A percentile compares a stretch with the other conserved stretches of the same genome.
phyloP scores from a whole-genome alignment of 139 green algal species.

The Chlamydomonas sp. region DNA sequence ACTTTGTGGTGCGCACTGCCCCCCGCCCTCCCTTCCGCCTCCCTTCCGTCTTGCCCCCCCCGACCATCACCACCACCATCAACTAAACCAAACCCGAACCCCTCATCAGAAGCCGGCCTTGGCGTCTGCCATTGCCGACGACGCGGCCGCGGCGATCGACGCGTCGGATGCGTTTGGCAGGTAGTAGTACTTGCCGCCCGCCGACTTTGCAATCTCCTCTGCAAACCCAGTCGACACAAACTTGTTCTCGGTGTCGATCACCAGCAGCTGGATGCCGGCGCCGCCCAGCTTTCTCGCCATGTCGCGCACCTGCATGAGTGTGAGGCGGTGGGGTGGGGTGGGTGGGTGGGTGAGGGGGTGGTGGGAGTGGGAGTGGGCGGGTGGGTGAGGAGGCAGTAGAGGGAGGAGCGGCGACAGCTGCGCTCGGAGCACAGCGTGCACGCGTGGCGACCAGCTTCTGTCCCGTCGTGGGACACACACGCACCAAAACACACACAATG shows the following conservation, averaged over 20 bases:
- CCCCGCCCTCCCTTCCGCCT: no score
- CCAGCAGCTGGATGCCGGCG: slow-evolving; percentile 81
- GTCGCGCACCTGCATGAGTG: slow-evolving; percentile 68
- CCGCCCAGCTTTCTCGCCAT: slow-evolving; percentile 78
- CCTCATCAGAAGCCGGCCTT: slow-evolving; percentile 47
- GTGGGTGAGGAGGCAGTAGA: neutral
- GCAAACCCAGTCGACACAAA: slow-evolving; percentile 99
- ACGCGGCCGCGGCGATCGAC: slow-evolving; percentile 80
- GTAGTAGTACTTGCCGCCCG: slow-evolving; percentile 87
- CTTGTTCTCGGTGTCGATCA: slow-evolving; percentile 99
- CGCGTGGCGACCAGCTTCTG: no score
- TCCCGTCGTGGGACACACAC: no score
- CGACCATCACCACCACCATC: no score
- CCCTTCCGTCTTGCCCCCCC: no score
- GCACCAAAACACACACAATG: no score
- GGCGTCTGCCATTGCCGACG: slow-evolving; percentile 70
- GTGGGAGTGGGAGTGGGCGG: neutral
- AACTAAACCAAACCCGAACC: no score
- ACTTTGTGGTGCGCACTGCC: no score
- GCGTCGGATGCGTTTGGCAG: slow-evolving; percentile 87
- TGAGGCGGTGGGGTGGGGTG: neutral
- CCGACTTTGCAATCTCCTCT: slow-evolving; percentile 87
- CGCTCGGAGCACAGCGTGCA: no score
- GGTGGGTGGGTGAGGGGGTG: neutral
- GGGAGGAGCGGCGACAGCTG: neutral